Evolutionary conservation across 345 rosid species (phyloP), one percentile per base, ranked within the genome.

Genomic region (Eucalyptus pauciflora): DNA sequence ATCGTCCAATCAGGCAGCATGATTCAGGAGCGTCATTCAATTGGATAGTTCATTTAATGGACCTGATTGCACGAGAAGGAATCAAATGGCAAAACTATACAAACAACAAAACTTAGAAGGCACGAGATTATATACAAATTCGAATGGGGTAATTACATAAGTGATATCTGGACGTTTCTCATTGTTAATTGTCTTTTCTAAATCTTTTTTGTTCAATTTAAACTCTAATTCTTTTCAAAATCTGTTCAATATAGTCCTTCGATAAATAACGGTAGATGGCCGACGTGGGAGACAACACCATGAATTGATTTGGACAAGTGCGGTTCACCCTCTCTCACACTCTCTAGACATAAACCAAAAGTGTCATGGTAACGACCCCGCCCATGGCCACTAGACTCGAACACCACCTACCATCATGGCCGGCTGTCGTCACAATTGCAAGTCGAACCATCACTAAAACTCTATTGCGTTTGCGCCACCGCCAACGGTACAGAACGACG

Each of bases 1-100:
- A 6, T 62, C 4, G 0, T 62, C 7, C 17, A 62, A 13, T 62
- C 1, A 2, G 0, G 1, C 24, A 69, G 2, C 45, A 3, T 0
- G 3, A 33, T 69, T 33, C 0, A 1, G 3, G 46, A 71, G 43
- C 46, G 0, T 8, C 46, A 33, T 18, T 37, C 25, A 9, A 37
- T 37, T 1, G 27, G 24, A 37, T 71, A 5, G 20, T 10, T 0
- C 27, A 10, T 17, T 71, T 18, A 10, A 43, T 3, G 14, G 25
- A 10, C 46, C 11, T 0, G 1, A 37, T 71, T 71, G 9, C 46
- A 7, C 0, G 5, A 71, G 81, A 71, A 71, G 46, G 46, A 71
- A 37, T 71, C 46, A 18, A 37, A 37, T 18, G 46, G 27, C 3
- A 0, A 37, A 71, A 71, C 7, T 0, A 7, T 10, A 37, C 81